Evolutionary conservation across 805 yeast genomes (phyloP), one percentile per base, ranked within the genome.

Genomic region (Saccharomycopsis schoenii): DNA sequence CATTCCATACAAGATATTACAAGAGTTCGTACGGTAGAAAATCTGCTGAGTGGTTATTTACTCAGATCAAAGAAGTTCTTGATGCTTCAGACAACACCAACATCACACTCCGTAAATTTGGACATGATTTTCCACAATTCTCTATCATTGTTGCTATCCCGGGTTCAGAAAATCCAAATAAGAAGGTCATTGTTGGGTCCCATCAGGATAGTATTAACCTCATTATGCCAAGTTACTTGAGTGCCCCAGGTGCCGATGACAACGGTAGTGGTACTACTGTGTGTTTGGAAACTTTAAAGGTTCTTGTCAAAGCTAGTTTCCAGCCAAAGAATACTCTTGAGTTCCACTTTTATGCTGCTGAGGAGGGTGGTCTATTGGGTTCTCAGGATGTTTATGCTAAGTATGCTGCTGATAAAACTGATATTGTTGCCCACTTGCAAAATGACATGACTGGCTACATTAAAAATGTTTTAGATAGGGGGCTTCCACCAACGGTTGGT

Each of bases 191-290:
- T n/a, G 81, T 92, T 51, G 97, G 97, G 1, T 88, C 96, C 24
- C 97, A 93, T 73, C 89, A 88, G 70, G 98, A 92, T 70, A 86
- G 96, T 1, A 80, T 85, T 65, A 91, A 89, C 70, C 75, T 89
- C 61, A 66, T 88, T 51, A 77, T 88, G 61, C 97, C 97, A 15
- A 78, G 78, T 56, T 63, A 84, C 19, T 69, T 87, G 66, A 78
- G 83, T 25, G 90, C 97, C 0, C 97, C 97, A 1, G 98, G 98
- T 2, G 97, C 97, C 4, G 98, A 92, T 70, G 98, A 92, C 69
- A 88, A 93, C 71, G 96, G 96, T 1, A 83, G 92, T 4, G 97
- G 97, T 10, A 86, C 92, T 4, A 85, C 87, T 5, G 86, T 96
- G 2, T 80, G 82, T 41, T 72, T 90, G 60, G 96, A 91, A 71